Evolutionary conservation across 1,284 basidiomycete genomes (phyloP), one percentile per base, ranked within the genome.

Genomic region (Ustilago esculenta): DNA sequence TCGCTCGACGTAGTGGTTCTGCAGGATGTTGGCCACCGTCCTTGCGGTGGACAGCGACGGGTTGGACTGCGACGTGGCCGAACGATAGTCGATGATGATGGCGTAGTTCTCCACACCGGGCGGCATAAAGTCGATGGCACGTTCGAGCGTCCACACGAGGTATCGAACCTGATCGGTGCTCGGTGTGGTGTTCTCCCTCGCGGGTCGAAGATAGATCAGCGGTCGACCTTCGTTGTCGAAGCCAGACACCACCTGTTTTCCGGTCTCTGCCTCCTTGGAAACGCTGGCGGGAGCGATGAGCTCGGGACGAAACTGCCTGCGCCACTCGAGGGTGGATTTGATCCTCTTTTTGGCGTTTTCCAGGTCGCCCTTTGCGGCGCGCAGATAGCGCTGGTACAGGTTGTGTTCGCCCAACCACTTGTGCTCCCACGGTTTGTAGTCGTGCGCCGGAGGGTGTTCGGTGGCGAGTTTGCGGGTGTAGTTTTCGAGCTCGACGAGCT

Each of bases 1-100:
- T 5, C 91, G 90, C 83, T 94, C 92, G 29, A 90, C 90, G 76
- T 96, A 96, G 82, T 95, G 92, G 69, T 92, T 88, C 82, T 95
- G 93, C 33, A 96, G 85, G 69, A 96, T 93, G 60, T 87, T 85
- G 27, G 72, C 74, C 32, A 75, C 75, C 14, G 61, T 29, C 5
- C 71, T 56, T 2, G 70, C 71, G 17, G 61, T 72, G 10, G 56
- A 50, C 20, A 80, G 52, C 27, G 59, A 64, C 30, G 79, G 79
- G 39, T 73, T 77, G 32, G 67, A 63, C n/a, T 65, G 56, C 15
- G 61, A 36, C 1, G 61, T 73, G 9, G 76, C 69, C 12, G 55
- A 57, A 25, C 69, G 43, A 47, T 76, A 80, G 53, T 79, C 76
- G 49, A 80, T 70, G 33, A 81, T 40, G 48, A 78, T 70, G 23